Base-by-base conservation (phyloP, 2,329 filamentous ascomycete genomes). In the Clathrospora elynae region DNA sequence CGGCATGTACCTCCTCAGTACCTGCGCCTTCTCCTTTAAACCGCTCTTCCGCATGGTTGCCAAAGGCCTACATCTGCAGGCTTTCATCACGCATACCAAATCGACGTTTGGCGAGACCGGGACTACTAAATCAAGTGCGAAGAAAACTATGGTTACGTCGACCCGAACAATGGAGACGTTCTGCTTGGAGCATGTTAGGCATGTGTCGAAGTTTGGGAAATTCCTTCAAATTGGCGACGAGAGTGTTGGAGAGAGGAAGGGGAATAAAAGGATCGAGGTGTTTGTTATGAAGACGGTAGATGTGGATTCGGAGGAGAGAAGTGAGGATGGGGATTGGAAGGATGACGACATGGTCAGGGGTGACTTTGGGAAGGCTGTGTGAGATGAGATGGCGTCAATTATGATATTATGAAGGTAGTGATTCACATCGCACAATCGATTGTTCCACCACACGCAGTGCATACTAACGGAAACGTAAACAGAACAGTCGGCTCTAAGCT, bases 21-120 rank as follows among this genome's bases (percentile, higher is more conserved):
- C 61, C 2, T 63, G 59, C 32, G 46, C 57, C 1, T 39, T 64
- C 6, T 53, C 46, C 7, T 61, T 62, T 42, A 62, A 57, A 37
- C 61, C 58, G 1, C 45, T 64, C 16, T 57, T 62, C 35, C 46
- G 53, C 19, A 52, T 55, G 41, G 23, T 57, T 14, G 56, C 50
- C 14, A 54, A 46, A 34, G 40, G 37, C 7, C 49, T 64, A 4
- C 49, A 58, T 23, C 43, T 62, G 2, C 39, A 53, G 11, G 36
- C 42, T 4, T 36, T 62, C n/a, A 17, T 60, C 13, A 57, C 56
- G 9, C 44, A 57, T 29, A 51, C 52, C 6, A 55, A 40, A 13
- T 49, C 52, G 5, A 44, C 45, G 2, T 25, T 39, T 12, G 40
- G 33, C 10, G 28, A 14, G 18, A 46, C 26, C 10, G 34, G 22